These are phyloP conservation scores for Graphilbum sp. DNA, from an alignment of 2,329 filamentous ascomycete genomes.

Conservation along the genomic window DNA sequence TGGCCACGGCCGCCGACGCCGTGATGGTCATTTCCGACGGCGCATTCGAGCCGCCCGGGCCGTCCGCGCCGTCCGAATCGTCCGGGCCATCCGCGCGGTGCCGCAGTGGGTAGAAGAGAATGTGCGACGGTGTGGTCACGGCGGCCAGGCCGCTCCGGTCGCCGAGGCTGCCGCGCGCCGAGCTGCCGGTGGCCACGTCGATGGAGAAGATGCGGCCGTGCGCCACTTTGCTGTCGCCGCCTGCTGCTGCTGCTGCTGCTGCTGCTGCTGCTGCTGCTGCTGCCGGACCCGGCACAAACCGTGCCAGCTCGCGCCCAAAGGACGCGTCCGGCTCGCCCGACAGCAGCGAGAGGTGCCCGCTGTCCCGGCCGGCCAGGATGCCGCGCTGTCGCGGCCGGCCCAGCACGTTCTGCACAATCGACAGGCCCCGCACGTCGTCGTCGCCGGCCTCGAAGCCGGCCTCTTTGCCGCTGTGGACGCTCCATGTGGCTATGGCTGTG, in stretches of 20 bases:
- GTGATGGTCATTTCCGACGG: too few species aligned
- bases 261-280: too few species aligned
- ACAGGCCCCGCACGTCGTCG: slow-evolving; percentile 33
- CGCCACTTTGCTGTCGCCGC: slow-evolving; percentile 39
- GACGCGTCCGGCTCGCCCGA: slow-evolving; percentile 18
- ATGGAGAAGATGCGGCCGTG: slow-evolving; percentile 16
- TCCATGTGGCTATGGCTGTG: slow-evolving; percentile 16
- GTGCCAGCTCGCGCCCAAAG: slow-evolving; percentile 5
- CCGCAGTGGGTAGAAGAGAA: slow-evolving; percentile 19
- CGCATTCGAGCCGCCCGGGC: too few species aligned
- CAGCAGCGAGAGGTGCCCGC: slow-evolving; percentile 29
- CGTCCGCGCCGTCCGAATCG: not conserved
- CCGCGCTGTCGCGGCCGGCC: slow-evolving; percentile 13
- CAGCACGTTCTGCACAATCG: slow-evolving; percentile 21
- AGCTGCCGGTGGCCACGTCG: slow-evolving; percentile 11
- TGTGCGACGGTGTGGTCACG: slow-evolving; percentile 14
- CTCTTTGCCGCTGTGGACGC: slow-evolving; percentile 20
- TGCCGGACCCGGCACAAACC: slow-evolving; percentile 48
- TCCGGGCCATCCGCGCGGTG: slow-evolving; percentile 4
- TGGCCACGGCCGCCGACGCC: slow-evolving; percentile 10
- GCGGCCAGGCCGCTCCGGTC: slow-evolving; percentile 13
- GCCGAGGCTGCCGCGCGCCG: not conserved
- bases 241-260: too few species aligned
- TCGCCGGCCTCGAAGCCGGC: slow-evolving; percentile 24
- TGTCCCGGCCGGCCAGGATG: slow-evolving; percentile 31